Evolutionary conservation across 2,329 filamentous ascomycete genomes (phyloP).

Genomic region (Ceratocystis destructans): DNA sequence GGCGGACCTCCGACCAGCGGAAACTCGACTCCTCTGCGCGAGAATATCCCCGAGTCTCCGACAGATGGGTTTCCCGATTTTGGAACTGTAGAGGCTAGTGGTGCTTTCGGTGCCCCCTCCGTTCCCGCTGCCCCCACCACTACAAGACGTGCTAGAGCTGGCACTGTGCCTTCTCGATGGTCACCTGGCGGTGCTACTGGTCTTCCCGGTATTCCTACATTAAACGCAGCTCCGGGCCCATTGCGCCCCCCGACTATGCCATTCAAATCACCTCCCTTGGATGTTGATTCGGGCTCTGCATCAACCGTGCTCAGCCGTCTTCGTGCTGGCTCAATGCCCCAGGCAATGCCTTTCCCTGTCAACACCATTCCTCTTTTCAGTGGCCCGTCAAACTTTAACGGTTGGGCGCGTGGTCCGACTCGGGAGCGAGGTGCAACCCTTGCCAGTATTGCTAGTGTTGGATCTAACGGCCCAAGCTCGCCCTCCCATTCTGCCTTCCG

Average conservation of each 20-base stretch:
- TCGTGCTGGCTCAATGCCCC: conserved; percentile 86
- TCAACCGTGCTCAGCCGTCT: conserved; percentile 58
- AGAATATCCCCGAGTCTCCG: conserved; percentile 94
- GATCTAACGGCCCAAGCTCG: conserved; percentile 80
- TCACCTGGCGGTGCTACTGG: conserved; percentile 57
- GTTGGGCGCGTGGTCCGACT: conserved; percentile 51
- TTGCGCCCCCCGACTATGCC: conserved; percentile 31
- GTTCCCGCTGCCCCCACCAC: conserved; percentile 42
- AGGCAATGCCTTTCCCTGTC: conserved; percentile 52
- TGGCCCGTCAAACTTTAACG: conserved; percentile 79
- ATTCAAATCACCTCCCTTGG: conserved; percentile 56
- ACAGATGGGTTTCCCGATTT: conserved; percentile 93
- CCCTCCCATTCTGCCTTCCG: conserved; percentile 80
- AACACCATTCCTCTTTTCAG: conserved; percentile 51
- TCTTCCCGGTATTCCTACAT: conserved; percentile 28
- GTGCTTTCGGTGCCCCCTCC: background rate
- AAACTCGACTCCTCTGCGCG: conserved; percentile 87
- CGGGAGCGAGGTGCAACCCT: conserved; percentile 79
- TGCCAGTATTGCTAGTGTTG: conserved; percentile 67
- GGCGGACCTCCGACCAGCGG: conserved; percentile 92
- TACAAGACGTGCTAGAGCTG: conserved; percentile 70
- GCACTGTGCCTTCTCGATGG: conserved; percentile 91
- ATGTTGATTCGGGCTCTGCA: conserved; percentile 44
- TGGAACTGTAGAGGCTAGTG: conserved; percentile 38
- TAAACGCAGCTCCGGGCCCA: conserved; percentile 12